Base-by-base conservation (phyloP, 2,329 filamentous ascomycete genomes). In the Penicillium sp. region DNA sequence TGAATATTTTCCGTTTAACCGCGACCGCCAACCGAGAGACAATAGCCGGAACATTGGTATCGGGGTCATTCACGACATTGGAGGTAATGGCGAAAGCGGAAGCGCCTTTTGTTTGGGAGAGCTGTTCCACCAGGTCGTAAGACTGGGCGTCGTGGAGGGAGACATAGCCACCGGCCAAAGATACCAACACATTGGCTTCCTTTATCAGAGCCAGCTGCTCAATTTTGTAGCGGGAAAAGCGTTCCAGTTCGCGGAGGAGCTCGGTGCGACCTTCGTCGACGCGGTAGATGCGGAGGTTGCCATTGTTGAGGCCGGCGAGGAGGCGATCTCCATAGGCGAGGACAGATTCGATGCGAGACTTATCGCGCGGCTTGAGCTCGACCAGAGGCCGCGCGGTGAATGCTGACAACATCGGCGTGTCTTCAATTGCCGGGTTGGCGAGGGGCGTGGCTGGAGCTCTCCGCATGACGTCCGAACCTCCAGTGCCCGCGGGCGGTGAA, bases 201-300 rank as follows among this genome's bases (percentile, higher is more conserved):
- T 97, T 97, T 69, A 99, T 92, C 55, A 95, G 88, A 54, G 92
- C 93, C 14, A 99, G 85, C 79, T 99, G 93, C 67, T 97, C 92
- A 60, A 99, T 87, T 50, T 92, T 87, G 57, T 91, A 87, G 32
- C 89, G 85, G 9, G 93, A 94, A 80, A 99, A 99, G 77, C 90
- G 94, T 64, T 99, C 94, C 49, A 96, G 83, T 72, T 97, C 95
- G 58, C 92, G 89, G 45, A 97, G 80, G 22, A 97, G 83, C 67
- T 96, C 92, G 9, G 92, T 92, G 4, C 89, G 64, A 82, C 87
- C 56, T 60, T 71, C 52, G 65, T 72, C 55, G 61, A 97, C 82
- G 57, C 93, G 88, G 79, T 97, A 97, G 70, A 99, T 87, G 60
- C 92, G 89, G 55, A 99, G 83, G 57, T 85, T 87, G 66, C 94